phyloP scores from a whole-genome alignment of 441 rosid genomes.

The Adansonia gregorii region DNA sequence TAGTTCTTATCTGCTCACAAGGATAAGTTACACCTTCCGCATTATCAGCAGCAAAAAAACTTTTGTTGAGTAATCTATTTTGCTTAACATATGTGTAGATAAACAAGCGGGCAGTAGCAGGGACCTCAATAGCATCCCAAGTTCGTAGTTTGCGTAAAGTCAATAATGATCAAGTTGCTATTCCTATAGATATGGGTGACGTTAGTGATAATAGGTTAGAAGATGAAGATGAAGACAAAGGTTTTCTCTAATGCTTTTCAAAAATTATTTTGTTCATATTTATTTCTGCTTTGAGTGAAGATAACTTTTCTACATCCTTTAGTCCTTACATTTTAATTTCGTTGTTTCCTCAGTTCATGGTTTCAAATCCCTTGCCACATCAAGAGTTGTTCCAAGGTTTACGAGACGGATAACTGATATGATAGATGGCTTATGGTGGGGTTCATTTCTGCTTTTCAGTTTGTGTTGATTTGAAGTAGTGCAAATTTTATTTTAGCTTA shows the following conservation, averaged over 20 bases:
- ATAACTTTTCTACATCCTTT: not conserved
- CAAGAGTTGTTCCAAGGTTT: conserved; percentile 83
- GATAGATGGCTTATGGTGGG: conserved; percentile 94
- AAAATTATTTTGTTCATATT: not conserved
- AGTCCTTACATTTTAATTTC: not conserved
- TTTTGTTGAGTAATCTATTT: conserved; percentile 19
- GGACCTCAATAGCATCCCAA: conserved; percentile 69
- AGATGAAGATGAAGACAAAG: conserved; percentile 97
- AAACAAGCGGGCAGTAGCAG: conserved; percentile 75
- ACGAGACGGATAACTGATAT: conserved; percentile 76
- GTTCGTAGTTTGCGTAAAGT: conserved; percentile 89
- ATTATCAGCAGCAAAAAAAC: not conserved
- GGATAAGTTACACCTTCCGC: not conserved
- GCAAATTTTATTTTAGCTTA: conserved; percentile 19
- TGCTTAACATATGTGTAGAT: conserved; percentile 56
- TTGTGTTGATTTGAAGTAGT: conserved; percentile 10
- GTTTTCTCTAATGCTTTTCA: conserved; percentile 36
- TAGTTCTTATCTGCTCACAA: not conserved
- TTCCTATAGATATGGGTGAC: conserved; percentile 74
- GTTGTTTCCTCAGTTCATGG: conserved; percentile 69
- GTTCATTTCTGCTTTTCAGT: conserved; percentile 24
- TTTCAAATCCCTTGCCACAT: conserved; percentile 89
- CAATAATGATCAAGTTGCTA: conserved; percentile 91
- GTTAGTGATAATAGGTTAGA: conserved; percentile 59
- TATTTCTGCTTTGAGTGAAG: conserved; percentile 5